Base-by-base conservation (phyloP, 768 basidiomycete genomes). In the Mycena amicta region DNA sequence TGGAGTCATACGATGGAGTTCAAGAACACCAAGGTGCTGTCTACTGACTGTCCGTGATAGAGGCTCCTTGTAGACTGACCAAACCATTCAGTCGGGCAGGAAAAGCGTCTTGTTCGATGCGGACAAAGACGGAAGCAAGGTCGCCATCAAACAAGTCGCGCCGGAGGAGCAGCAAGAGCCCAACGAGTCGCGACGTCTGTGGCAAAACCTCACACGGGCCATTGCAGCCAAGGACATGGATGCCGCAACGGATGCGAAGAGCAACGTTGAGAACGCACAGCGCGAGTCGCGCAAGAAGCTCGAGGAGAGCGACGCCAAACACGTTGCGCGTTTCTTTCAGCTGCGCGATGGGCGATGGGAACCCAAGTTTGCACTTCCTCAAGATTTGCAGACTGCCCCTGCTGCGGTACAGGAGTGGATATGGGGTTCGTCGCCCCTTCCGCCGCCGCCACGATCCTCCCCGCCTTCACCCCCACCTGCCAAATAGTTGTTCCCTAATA, bases 1-100 rank as follows among this genome's bases (percentile, higher is more conserved):
- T 99, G 97, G 97, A 92, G 87, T 70, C 85, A 90, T 63, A 70
- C 84, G 26, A 95, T 99, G 88, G 93, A 95, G 60, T 89, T 89
- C 71, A 90, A 87, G 75, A 78, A 80, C 52, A 70, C 73, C 57
- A 86, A 86, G 78, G 92, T 92, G 45, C 56, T n/a, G n/a, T n/a
- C n/a, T n/a, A n/a, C n/a, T n/a, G n/a, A n/a, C n/a, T n/a, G n/a
- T n/a, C n/a, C n/a, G n/a, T n/a, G n/a, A n/a, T n/a, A n/a, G n/a
- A n/a, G n/a, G n/a, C n/a, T n/a, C n/a, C n/a, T n/a, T n/a, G n/a
- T n/a, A n/a, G n/a, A n/a, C n/a, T n/a, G n/a, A n/a, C n/a, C n/a
- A n/a, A n/a, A n/a, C n/a, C n/a, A n/a, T n/a, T n/a, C 67, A 93
- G 89, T 82, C 80, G 39, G 85, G 86, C 23, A 73, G 85, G 69